Evolutionary conservation across 345 rosid species (phyloP), one percentile per base, ranked within the genome.

Genomic region (Aquilaria yunnanensis): DNA sequence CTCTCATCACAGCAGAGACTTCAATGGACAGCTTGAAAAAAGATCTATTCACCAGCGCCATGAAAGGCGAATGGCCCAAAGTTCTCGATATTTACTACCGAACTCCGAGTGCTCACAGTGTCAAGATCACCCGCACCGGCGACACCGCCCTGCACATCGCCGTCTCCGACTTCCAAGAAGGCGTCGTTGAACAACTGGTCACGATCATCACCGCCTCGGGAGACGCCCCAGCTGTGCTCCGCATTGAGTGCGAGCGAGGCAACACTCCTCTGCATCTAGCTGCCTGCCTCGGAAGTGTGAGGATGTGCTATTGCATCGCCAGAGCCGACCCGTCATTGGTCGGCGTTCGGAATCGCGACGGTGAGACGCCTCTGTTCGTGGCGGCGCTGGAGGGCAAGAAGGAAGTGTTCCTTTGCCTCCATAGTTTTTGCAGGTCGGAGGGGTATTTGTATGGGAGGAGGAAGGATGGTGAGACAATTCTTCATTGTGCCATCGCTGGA

Each of bases 121-220:
- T 45, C 4, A 61, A 34, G 70, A 67, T 74, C 64, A 79, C 75
- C 5, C 54, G 47, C 32, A 50, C 85, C 7, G 70, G 78, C 0
- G 78, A 76, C 53, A 84, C 83, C 0, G 83, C 73, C 2, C 51
- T 84, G 56, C 85, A 79, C 70, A 51, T 84, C 3, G 80, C 85
- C 11, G 80, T 72, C 9, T 47, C 74, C 9, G 79, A 74, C 6
- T 70, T 66, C 61, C 61, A 72, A 59, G 78, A 66, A 12, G 48
- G 32, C 6, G 5, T 47, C 0, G 81, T 79, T 2, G 61, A 46
- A 31, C 9, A 53, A 6, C 68, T 75, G 6, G 70, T 82, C 1
- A 1, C 5, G 0, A 7, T 56, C 23, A 59, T 82, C 60, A 0
- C 2, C 6, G 0, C 2, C 0, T 2, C 7, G 14, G 4, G 1